Evolutionary conservation across 805 yeast genomes (phyloP), one percentile per base, ranked within the genome.

Genomic region (Barnettozyma sucrosica): DNA sequence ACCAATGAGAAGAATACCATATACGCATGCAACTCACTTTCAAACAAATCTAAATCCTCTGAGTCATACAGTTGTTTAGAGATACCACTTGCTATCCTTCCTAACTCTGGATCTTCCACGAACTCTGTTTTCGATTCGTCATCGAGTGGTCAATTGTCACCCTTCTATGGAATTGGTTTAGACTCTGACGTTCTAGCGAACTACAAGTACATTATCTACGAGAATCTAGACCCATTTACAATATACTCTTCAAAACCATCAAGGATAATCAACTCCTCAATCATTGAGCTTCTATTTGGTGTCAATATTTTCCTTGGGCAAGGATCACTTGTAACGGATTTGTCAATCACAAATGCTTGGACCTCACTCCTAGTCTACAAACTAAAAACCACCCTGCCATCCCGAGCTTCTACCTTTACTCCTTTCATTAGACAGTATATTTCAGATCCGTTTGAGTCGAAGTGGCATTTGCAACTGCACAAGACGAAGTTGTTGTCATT

Each of bases 371-470:
- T 85, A 20, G 78, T 83, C 0, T 85, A 79, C 58, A 68, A 63
- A 30, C 51, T 77, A 9, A 53, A 51, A 11, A 45, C 70, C 8
- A 46, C 41, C 10, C 45, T 51, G 11, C 36, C 50, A 13, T 34
- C 36, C 2, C 42, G 55, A 10, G 18, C 49, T 1, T 9, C 39
- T 3, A 11, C 33, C 7, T 85, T 83, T 56, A 64, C 77, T 19
- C 86, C 95, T 1, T 70, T 89, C 33, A 63, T 85, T 3, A 73
- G 89, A 48, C 96, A 89, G 63, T 76, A 76, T 67, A 68, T 79
- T 4, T 67, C 70, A 10, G 81, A 79, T 32, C 85, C 86, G 1
- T 74, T 68, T 55, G 97, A 90, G 61, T 75, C 88, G 0, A 89
- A 88, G 65, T 90, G 92, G 89, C 85, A 81, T 56, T 65, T 84